Conservation (phyloP, 1,284 basidiomycete species). For the Meira nashicola region DNA sequence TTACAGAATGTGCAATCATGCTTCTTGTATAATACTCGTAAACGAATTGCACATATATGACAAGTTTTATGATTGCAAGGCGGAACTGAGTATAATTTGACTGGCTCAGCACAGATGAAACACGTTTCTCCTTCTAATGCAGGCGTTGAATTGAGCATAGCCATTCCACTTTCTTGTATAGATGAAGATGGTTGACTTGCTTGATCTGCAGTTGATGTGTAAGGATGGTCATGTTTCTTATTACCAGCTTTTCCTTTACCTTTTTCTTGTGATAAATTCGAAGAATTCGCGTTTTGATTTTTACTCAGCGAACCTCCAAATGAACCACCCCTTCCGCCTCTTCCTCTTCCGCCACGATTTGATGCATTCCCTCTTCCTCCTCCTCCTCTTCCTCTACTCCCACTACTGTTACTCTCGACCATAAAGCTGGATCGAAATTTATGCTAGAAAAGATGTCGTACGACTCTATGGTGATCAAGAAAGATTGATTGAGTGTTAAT, state of each 20-base stretch:
- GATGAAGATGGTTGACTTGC: too few species aligned
- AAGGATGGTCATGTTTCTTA: slow-evolving; percentile 19
- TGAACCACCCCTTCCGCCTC: slow-evolving; percentile 6
- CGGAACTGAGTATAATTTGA: slow-evolving; percentile 82
- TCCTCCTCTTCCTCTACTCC: slow-evolving; percentile 4
- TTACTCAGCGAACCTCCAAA: slow-evolving; percentile 2
- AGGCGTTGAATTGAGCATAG: background rate
- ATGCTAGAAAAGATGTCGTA: too few species aligned
- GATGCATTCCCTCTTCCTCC: slow-evolving; percentile 2
- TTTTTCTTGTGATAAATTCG: too few species aligned
- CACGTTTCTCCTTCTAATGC: slow-evolving; percentile 61
- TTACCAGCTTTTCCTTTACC: background rate
- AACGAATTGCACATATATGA: slow-evolving; percentile 84
- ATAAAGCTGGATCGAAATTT: too few species aligned
- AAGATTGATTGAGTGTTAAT: too few species aligned
- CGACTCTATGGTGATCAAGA: too few species aligned
- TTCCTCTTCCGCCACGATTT: background rate
- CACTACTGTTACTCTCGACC: background rate
- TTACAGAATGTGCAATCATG: slow-evolving; percentile 93
- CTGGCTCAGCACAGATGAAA: slow-evolving; percentile 92
- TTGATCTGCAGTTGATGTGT: slow-evolving; percentile 8
- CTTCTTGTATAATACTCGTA: slow-evolving; percentile 83
- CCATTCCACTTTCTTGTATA: slow-evolving; percentile 11
- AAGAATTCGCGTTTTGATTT: background rate
- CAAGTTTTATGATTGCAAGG: slow-evolving; percentile 89